phyloP scores from a whole-genome alignment of 345 rosid species.

The Sonneratia alba region DNA sequence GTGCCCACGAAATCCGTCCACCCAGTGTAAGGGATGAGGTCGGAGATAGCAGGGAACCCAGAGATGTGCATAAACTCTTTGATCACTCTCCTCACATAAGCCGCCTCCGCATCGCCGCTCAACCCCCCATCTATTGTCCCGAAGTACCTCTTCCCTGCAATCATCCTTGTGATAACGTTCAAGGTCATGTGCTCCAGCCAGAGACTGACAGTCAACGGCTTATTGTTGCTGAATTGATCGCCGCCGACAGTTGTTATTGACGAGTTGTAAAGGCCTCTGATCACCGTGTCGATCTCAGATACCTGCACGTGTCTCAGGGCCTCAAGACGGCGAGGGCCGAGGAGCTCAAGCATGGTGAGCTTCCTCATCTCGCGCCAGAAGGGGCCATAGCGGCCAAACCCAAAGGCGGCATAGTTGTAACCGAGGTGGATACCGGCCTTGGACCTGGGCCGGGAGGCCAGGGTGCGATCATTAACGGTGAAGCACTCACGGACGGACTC shows the following conservation, averaged over 20 bases:
- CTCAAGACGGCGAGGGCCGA: constrained; percentile 46
- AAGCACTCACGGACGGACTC: constrained; percentile 53
- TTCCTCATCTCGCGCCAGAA: constrained; percentile 71
- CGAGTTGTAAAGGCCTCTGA: constrained; percentile 24
- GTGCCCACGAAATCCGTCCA: constrained; percentile 50
- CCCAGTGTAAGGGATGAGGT: constrained; percentile 45
- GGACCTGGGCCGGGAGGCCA: constrained; percentile 47
- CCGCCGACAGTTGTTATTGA: not conserved
- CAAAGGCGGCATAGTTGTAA: constrained; percentile 52
- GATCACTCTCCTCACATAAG: constrained; percentile 26
- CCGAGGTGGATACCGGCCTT: constrained; percentile 32
- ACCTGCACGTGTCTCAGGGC: constrained; percentile 33
- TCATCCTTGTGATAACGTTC: constrained; percentile 18
- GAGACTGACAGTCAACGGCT: constrained; percentile 19
- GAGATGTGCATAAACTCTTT: constrained; percentile 30
- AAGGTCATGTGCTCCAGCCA: constrained; percentile 22
- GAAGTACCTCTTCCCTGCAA: constrained; percentile 11
- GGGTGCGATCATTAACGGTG: constrained; percentile 47
- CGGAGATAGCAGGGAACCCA: constrained; percentile 44
- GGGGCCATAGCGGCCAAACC: constrained; percentile 49
- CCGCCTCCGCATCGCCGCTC: constrained; percentile 21
- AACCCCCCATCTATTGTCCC: not conserved
- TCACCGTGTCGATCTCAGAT: constrained; percentile 23
- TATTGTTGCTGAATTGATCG: not conserved
- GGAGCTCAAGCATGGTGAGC: constrained; percentile 46